A percentile compares a stretch with the other conserved stretches of the same genome.
These are phyloP conservation scores for Azolla pinnata DNA, from an alignment of 75 land plant species.

Conservation along the genomic window DNA sequence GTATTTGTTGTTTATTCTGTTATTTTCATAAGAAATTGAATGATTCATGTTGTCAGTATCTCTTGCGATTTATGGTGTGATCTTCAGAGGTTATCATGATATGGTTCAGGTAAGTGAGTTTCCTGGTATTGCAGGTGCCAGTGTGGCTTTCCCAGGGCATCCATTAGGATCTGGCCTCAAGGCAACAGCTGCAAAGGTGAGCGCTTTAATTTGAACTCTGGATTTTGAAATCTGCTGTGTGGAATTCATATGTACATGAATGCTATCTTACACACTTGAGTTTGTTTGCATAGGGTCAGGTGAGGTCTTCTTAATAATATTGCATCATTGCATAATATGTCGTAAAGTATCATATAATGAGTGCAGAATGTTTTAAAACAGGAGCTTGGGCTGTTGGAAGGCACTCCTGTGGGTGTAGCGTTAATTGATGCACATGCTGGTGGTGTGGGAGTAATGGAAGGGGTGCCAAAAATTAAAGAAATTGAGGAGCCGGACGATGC, in stretches of 20 bases:
- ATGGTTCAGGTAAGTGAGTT: no score
- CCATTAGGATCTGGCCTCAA: constrained; percentile 86
- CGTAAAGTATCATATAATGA: background rate
- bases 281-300: no score
- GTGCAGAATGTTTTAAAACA: no score
- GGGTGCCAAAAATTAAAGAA: constrained; percentile 37
- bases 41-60: no score
- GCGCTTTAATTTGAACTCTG: constrained; percentile 21
- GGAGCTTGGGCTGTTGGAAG: constrained; percentile 80
- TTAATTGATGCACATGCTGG: constrained; percentile 99
- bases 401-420: constrained; percentile 86
- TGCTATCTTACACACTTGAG: no score
- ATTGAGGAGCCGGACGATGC: constrained; percentile 37
- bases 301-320: no score
- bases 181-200: constrained; percentile 83
- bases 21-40: no score
- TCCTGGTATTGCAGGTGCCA: constrained; percentile 47
- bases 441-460: constrained; percentile 89
- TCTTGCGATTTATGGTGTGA: no score
- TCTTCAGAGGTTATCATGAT: no score
- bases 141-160: constrained; percentile 96
- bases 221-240: constrained; percentile 6
- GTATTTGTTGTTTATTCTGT: no score
- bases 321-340: background rate
- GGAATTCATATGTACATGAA: background rate